phyloP scores from a whole-genome alignment of 495 filamentous ascomycete genomes.

The Platismatia glauca region DNA sequence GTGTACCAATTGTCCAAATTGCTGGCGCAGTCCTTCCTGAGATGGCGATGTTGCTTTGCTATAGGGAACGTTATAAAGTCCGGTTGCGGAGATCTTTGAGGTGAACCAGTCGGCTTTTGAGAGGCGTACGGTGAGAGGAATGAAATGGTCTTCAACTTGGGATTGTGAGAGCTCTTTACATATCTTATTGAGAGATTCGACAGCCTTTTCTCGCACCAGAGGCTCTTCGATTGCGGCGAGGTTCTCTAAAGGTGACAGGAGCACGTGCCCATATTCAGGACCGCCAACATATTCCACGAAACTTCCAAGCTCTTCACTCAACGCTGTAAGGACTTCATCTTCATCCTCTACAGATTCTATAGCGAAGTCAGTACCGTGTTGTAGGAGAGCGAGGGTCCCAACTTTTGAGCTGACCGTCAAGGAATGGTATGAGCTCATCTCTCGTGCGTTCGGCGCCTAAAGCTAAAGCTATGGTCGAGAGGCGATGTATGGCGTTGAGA shows the following conservation, averaged over 20 bases:
- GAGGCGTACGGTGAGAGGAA: slow-evolving; percentile 85
- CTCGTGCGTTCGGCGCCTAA: slow-evolving; percentile 90
- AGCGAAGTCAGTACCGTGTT: slow-evolving; percentile 1
- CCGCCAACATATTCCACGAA: slow-evolving; percentile 98
- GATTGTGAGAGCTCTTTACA: slow-evolving; percentile 79
- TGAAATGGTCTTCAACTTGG: slow-evolving; percentile 93
- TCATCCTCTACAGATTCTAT: slow-evolving; percentile 97
- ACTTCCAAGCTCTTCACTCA: slow-evolving; percentile 89
- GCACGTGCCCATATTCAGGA: slow-evolving; percentile 85
- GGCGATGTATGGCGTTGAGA: slow-evolving; percentile 94
- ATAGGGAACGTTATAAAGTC: slow-evolving; percentile 88
- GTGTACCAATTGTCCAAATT: slow-evolving; percentile 86
- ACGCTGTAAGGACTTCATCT: slow-evolving; percentile 92
- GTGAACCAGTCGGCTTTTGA: slow-evolving; percentile 99
- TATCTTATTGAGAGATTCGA: slow-evolving; percentile 98
- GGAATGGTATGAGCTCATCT: slow-evolving; percentile 95
- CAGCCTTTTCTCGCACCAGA: slow-evolving; percentile 94
- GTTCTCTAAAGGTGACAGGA: slow-evolving; percentile 94
- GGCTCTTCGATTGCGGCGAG: slow-evolving; percentile 97
- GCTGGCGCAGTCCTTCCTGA: slow-evolving; percentile 81
- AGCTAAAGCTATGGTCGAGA: slow-evolving; percentile 95
- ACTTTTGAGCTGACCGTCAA: slow-evolving; percentile 64
- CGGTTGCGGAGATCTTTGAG: slow-evolving; percentile 95
- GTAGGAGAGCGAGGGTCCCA: neutral
- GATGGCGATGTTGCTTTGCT: slow-evolving; percentile 71